Evolutionary conservation across 345 rosid genomes (phyloP), one percentile per base, ranked within the genome.

Genomic region (Eutrema japonicum): DNA sequence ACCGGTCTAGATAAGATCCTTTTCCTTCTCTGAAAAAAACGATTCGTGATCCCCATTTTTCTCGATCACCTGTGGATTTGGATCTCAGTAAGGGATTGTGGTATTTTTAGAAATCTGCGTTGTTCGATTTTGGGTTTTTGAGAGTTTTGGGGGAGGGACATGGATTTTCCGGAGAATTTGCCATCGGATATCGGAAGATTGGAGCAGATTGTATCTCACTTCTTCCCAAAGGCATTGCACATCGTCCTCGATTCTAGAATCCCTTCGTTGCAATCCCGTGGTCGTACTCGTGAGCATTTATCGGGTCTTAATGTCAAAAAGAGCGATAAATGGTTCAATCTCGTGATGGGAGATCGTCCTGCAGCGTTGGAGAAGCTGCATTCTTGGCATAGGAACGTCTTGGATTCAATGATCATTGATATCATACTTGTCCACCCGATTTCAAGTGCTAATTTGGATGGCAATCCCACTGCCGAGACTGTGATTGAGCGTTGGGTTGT

Each of bases 301-400:
- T 81, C 90, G 0, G 73, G 42, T 81, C 77, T 73, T 57, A 82
- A 83, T 47, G 83, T 71, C 35, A 87, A 69, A 71, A 90, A 82
- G 85, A 93, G 84, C 46, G 98, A 93, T 75, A 90, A 81, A 84
- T 93, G 98, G 98, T 93, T 93, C 78, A 87, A 90, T 81, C 81
- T 93, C 60, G 85, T 86, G 2, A 81, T 90, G 70, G 98, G 98
- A 50, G 93, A 85, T 70, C 93, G 93, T 69, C 93, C 96, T 37
- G 82, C 90, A 2, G 92, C 84, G 10, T 58, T 86, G 7, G 93
- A 88, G 58, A 86, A 85, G 70, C 61, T 90, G 74, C 83, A 87
- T 76, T 87, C 88, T 73, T 88, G 96, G 93, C 93, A 85, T 37
- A 81, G 86, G 48, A 88, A 83, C 78, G 48, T 86, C 9, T 60